Percentiles rank a stretch among this genome's conserved stretches.
Conservation (phyloP, 257 asterid species). For the Rhazya stricta region DNA sequence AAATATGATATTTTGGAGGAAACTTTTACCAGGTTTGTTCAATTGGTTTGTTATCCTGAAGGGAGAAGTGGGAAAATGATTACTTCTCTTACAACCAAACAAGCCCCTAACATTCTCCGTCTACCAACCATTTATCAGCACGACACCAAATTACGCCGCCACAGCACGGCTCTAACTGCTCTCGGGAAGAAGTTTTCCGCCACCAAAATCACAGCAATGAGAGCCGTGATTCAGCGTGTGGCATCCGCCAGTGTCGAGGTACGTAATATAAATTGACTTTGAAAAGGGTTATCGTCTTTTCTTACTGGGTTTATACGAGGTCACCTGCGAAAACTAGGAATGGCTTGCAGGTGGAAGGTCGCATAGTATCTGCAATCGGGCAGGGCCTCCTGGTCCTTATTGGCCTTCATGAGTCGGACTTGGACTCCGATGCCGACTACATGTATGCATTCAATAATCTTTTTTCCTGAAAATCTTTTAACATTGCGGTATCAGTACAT, state of each 20-base stretch:
- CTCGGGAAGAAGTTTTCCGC: constrained; percentile 15
- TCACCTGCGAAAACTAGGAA: constrained; percentile 13
- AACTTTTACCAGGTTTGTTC: no score
- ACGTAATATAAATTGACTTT: neutral
- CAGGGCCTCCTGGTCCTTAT: constrained; percentile 81
- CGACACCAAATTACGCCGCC: constrained; percentile 29
- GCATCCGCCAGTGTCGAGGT: constrained; percentile 90
- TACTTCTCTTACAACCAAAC: constrained; percentile 13
- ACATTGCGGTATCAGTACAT: neutral
- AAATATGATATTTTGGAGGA: no score
- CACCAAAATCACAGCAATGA: constrained; percentile 50
- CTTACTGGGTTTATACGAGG: neutral
- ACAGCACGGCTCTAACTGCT: constrained; percentile 20
- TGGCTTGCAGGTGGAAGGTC: constrained; percentile 65
- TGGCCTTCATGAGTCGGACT: constrained; percentile 72
- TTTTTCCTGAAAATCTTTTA: neutral
- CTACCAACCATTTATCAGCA: neutral
- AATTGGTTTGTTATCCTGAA: neutral
- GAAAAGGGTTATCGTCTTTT: neutral
- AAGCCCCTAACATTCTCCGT: constrained; percentile 4
- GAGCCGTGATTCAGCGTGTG: constrained; percentile 85
- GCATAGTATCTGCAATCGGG: constrained; percentile 61
- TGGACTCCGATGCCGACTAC: constrained; percentile 66
- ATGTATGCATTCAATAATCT: constrained; percentile 34
- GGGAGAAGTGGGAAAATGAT: constrained; percentile 9